Percentiles rank a stretch among this genome's conserved stretches.
phyloP scores from a whole-genome alignment of 2,329 filamentous ascomycete species.

The Alternaria sp. region DNA sequence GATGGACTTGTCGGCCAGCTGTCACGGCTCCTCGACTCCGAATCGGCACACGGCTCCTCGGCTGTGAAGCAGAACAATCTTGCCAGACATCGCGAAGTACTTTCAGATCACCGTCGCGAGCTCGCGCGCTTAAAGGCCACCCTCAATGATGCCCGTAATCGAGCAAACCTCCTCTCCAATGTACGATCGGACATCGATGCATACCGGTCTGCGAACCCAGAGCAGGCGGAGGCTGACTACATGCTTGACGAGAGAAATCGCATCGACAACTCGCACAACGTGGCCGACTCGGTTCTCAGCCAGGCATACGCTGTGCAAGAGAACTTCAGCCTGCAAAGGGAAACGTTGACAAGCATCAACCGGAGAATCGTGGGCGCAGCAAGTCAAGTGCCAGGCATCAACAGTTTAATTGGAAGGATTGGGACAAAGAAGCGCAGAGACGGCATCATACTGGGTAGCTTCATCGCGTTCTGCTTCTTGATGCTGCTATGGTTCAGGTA shows the following conservation, averaged over 20 bases:
- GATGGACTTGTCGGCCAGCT: conserved; percentile 84
- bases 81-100: conserved; percentile 86
- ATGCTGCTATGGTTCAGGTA: conserved; percentile 71
- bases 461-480: conserved; percentile 92
- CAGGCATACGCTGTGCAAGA: conserved; percentile 98
- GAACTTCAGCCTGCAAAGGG: conserved; percentile 84
- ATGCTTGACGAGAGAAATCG: conserved; percentile 90
- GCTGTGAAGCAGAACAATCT: conserved; percentile 98
- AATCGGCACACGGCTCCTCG: conserved; percentile 84
- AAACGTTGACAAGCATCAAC: conserved; percentile 88
- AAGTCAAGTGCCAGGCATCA: conserved; percentile 90
- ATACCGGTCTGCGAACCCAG: conserved; percentile 83
- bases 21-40: conserved; percentile 88
- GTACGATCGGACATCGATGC: conserved; percentile 92
- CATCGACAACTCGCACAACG: conserved; percentile 87
- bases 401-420: conserved; percentile 89
- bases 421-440: conserved; percentile 94
- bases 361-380: conserved; percentile 88
- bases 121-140: conserved; percentile 76
- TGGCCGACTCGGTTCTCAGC: conserved; percentile 88
- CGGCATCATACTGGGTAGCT: conserved; percentile 88
- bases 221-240: conserved; percentile 89
- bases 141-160: conserved; percentile 80
- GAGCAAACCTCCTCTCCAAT: conserved; percentile 87
- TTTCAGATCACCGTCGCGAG: conserved; percentile 85